Percentiles rank a stretch among this genome's conserved stretches.
These are phyloP conservation scores for Aphanoascus verrucosus DNA, from an alignment of 2,329 filamentous ascomycete genomes.

Conservation along the genomic window DNA sequence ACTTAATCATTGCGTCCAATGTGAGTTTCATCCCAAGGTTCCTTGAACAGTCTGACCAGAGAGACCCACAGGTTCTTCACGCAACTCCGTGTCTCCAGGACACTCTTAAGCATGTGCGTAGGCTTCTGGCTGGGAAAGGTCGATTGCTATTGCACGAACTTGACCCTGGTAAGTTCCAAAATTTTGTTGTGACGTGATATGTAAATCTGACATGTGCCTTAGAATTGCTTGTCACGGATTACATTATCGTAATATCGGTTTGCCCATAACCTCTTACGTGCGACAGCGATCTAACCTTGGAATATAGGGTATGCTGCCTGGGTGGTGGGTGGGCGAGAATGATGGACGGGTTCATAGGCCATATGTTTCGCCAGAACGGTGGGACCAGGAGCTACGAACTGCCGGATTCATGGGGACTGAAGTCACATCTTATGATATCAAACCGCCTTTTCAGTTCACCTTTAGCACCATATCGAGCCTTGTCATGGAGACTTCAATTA, in stretches of 20 bases:
- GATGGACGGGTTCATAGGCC: not conserved
- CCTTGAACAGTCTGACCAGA: no score
- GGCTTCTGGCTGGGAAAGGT: not conserved
- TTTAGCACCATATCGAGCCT: not conserved
- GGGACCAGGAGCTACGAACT: constrained; percentile 3
- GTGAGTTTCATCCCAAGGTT: not conserved
- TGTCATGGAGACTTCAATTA: not conserved
- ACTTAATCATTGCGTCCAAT: constrained; percentile 19
- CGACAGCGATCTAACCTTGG: not conserved
- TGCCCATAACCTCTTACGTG: not conserved
- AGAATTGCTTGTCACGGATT: not conserved
- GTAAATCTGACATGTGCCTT: no score
- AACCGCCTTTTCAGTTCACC: not conserved
- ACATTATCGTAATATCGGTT: not conserved
- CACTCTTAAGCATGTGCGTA: constrained; percentile 1
- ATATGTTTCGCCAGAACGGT: not conserved
- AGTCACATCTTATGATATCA: not conserved
- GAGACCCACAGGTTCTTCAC: no score
- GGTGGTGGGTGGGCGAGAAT: constrained; percentile 12
- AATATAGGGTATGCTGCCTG: constrained; percentile 4
- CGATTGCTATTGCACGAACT: constrained; percentile 4
- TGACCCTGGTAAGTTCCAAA: no score
- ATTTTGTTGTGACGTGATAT: no score
- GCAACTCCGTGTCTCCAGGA: not conserved
- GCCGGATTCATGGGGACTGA: constrained; percentile 11